Percentiles rank a stretch among this genome's conserved stretches.
phyloP scores from a whole-genome alignment of 257 asterid species.

The Solanum habrochaites region DNA sequence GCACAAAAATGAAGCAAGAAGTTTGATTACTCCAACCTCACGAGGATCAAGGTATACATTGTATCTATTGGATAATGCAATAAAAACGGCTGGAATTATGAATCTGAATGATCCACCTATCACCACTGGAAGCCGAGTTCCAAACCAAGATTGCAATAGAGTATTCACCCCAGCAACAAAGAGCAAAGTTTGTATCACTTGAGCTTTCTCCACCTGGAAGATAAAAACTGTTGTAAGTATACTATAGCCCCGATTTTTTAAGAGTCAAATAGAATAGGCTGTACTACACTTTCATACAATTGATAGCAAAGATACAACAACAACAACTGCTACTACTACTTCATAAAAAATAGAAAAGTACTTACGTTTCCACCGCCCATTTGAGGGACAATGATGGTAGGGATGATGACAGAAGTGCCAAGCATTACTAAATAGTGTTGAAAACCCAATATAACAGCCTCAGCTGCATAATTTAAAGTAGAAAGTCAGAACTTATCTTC shows the following conservation, averaged over 20 bases:
- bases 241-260: not conserved
- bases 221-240: not conserved
- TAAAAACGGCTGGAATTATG: slow-evolving; percentile 63
- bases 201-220: slow-evolving; percentile 65
- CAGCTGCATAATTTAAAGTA: slow-evolving; percentile 38
- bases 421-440: slow-evolving; percentile 94
- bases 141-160: slow-evolving; percentile 68
- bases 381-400: slow-evolving; percentile 78
- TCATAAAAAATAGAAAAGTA: not conserved
- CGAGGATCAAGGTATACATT: slow-evolving; percentile 27
- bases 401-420: slow-evolving; percentile 78
- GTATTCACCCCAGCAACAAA: slow-evolving; percentile 89
- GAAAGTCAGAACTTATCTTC: not conserved
- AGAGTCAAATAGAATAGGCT: not conserved
- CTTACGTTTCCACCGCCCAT: slow-evolving; percentile 93
- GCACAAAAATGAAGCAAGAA: not conserved
- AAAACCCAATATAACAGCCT: slow-evolving; percentile 71
- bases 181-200: slow-evolving; percentile 65
- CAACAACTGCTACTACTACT: not conserved
- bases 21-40: slow-evolving; percentile 29
- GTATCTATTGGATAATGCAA: slow-evolving; percentile 48
- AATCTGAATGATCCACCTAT: slow-evolving; percentile 80
- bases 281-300: not conserved
- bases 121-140: slow-evolving; percentile 73
- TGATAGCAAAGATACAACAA: not conserved